Conservation (phyloP, 176 grass and related monocot genomes). For the Musa schizocarpa region DNA sequence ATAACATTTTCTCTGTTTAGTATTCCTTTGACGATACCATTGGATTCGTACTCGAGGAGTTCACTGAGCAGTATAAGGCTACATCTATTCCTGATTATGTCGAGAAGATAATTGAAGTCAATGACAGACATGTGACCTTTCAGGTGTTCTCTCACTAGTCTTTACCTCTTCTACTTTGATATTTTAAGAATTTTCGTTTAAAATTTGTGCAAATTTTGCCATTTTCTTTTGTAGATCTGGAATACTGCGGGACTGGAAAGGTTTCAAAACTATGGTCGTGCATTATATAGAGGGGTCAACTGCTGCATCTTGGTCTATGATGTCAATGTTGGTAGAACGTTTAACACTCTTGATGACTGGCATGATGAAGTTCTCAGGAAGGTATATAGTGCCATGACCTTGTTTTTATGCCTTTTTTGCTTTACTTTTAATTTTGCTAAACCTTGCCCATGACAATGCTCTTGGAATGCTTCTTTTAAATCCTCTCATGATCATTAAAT, state of each 20-base stretch:
- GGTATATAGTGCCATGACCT: conserved; percentile 22
- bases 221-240: conserved; percentile 44
- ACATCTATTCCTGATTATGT: conserved; percentile 57
- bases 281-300: conserved; percentile 78
- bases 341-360: conserved; percentile 63
- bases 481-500: no score
- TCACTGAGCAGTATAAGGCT: conserved; percentile 86
- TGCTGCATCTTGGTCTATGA: conserved; percentile 86
- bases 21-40: conserved; percentile 15
- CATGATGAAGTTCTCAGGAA: conserved; percentile 82
- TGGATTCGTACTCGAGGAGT: conserved; percentile 84
- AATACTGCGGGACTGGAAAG: conserved; percentile 87
- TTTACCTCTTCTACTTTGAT: not conserved
- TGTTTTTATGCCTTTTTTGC: conserved; percentile 11
- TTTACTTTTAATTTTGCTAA: no score
- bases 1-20: no score
- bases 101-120: conserved; percentile 66
- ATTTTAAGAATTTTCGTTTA: not conserved
- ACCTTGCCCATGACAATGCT: no score
- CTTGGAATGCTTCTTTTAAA: no score
- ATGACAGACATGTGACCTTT: conserved; percentile 69
- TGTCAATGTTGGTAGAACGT: conserved; percentile 56
- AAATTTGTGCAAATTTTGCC: not conserved
- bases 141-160: conserved; percentile 27
- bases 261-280: conserved; percentile 85